Evolutionary conservation across 805 yeast genomes (phyloP), one percentile per base, ranked within the genome.

Genomic region (Candida dajiaensis): DNA sequence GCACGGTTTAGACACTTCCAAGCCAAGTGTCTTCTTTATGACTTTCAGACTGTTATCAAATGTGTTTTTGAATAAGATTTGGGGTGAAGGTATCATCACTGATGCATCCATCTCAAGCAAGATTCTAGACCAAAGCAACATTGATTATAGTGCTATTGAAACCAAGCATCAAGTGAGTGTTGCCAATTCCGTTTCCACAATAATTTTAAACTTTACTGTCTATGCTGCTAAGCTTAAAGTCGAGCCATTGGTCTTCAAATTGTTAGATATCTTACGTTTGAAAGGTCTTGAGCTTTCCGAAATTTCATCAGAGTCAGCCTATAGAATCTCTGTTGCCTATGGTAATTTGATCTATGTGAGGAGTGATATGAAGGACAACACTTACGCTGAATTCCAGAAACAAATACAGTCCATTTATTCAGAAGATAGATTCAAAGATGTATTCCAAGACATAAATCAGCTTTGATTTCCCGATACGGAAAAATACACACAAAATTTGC

Each of bases 291-390:
- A 58, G 25, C 45, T 69, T 6, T 50, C 62, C 10, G 61, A 57
- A 31, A 56, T 65, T 1, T 76, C 76, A 35, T 74, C 79, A 36
- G 96, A 87, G 62, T 78, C 89, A 2, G 77, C 80, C 0, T 87
- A 86, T 61, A 72, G 96, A 57, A 53, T 81, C 20, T 51, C 74
- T 11, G 70, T 86, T 22, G 81, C 85, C 0, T 73, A 71, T 47
- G 95, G 94, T 3, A 85, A 87, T 41, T 51, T 81, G 33, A 56
- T 74, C 18, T 61, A 63, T 6, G 52, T 65, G 2, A 69, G 68
- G 35, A 57, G 62, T 1, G 47, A 63, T 1, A 13, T 49, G 25
- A 54, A 42, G 23, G 35, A 20, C 20, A 63, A 62, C 25, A 38
- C 20, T 2, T 51, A 42, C 40, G 46, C 38, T 6, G 18, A 26